Percentiles rank a stretch among this genome's conserved stretches.
These are phyloP conservation scores for Yarrowia phangngaensis DNA, from an alignment of 805 yeast species.

Conservation along the genomic window DNA sequence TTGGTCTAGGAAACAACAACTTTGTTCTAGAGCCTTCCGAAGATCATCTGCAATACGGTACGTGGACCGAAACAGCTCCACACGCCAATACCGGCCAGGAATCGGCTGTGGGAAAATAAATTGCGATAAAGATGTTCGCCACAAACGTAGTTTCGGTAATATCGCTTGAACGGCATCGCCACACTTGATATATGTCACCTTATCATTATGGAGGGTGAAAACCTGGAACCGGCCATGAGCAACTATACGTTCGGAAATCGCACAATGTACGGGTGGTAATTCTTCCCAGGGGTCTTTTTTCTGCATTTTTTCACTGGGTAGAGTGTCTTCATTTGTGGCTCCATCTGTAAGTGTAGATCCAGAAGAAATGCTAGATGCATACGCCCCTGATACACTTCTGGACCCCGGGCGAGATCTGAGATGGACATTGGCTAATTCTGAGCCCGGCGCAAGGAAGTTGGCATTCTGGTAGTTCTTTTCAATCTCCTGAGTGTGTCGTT, in stretches of 20 bases:
- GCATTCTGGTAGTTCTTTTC: constrained; percentile 4
- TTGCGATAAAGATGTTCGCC: constrained; percentile 48
- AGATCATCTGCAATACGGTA: constrained; percentile 26
- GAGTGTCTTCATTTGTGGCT: neutral
- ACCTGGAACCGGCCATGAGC: constrained; percentile 24
- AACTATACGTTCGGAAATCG: constrained; percentile 24
- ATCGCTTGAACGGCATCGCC: constrained; percentile 73
- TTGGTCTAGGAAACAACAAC: constrained; percentile 21
- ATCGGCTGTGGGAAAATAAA: constrained; percentile 64
- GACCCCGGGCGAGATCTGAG: constrained; percentile 20
- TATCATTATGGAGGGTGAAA: constrained; percentile 18
- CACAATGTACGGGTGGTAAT: constrained; percentile 21
- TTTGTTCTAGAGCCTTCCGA: constrained; percentile 2
- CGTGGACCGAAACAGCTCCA: constrained; percentile 37
- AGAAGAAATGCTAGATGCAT: constrained; percentile 21
- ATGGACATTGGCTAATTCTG: constrained; percentile 18
- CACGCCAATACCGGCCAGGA: constrained; percentile 73
- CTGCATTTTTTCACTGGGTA: no score
- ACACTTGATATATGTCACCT: constrained; percentile 52
- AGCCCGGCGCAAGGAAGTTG: constrained; percentile 1
- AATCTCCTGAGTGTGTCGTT: constrained; percentile 16
- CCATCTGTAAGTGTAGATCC: constrained; percentile 11
- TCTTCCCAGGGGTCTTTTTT: constrained; percentile 24
- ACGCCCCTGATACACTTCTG: neutral
- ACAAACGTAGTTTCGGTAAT: constrained; percentile 57